Evolutionary conservation across 495 filamentous ascomycete genomes (phyloP).

Genomic region (Hypoxylon lienhwacheense): DNA sequence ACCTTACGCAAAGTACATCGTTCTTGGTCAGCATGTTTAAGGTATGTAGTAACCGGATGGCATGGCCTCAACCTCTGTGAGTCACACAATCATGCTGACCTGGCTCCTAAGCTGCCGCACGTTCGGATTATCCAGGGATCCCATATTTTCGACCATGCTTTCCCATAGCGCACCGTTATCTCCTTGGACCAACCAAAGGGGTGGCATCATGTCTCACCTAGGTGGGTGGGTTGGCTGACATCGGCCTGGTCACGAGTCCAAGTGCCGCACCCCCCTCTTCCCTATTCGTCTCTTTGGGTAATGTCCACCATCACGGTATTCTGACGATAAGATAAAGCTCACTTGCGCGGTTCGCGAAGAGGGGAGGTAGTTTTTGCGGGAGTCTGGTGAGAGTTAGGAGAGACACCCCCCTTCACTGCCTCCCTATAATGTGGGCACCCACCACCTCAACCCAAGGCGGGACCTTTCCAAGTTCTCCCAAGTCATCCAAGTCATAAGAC

Average conservation of each 20-base stretch:
- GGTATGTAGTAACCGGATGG: too few species aligned
- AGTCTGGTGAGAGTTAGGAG: slow-evolving; percentile 31
- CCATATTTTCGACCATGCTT: slow-evolving; percentile 25
- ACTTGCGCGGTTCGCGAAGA: slow-evolving; percentile 25
- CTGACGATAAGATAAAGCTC: slow-evolving; percentile 40
- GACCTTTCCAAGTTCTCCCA: slow-evolving; percentile 28
- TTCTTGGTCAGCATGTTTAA: slow-evolving; percentile 20
- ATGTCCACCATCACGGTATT: slow-evolving; percentile 26
- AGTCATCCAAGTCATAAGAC: slow-evolving; percentile 42
- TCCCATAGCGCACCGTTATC: slow-evolving; percentile 30
- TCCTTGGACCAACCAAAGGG: slow-evolving; percentile 23
- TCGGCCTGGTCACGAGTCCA: slow-evolving; percentile 37
- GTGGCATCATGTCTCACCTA: slow-evolving; percentile 41
- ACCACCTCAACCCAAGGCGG: slow-evolving; percentile 31
- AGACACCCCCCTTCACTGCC: slow-evolving; percentile 28
- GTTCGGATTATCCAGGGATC: slow-evolving; percentile 25
- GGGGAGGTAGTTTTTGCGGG: slow-evolving; percentile 24
- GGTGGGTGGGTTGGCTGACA: slow-evolving; percentile 42
- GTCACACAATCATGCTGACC: slow-evolving; percentile 36
- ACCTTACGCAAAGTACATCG: slow-evolving; percentile 28
- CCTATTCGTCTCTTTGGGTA: slow-evolving; percentile 29
- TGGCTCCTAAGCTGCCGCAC: slow-evolving; percentile 13
- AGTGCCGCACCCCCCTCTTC: slow-evolving; percentile 37
- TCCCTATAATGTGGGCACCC: too few species aligned
- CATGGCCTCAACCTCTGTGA: slow-evolving; percentile 29